Base-by-base conservation (phyloP, 495 filamentous ascomycete genomes). In the Bacidia rubella region DNA sequence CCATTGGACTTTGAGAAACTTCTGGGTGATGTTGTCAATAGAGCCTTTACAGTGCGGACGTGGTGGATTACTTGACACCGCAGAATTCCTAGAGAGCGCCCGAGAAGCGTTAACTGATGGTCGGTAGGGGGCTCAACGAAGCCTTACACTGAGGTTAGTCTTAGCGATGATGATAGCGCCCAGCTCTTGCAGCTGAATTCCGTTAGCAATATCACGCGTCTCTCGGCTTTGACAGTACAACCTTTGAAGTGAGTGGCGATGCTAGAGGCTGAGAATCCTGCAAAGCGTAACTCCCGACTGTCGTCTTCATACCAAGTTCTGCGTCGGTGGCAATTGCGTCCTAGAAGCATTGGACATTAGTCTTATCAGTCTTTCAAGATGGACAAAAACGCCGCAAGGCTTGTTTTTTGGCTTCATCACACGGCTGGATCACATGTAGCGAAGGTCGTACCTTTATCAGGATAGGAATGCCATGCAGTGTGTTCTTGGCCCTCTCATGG, bases 401-500 rank as follows among this genome's bases (percentile, higher is more conserved):
- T n/a, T n/a, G n/a, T n/a, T n/a, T n/a, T n/a, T n/a, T n/a, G n/a
- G n/a, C 11, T 43, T 43, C 41, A 9, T 9, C 41, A 10, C 15
- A 43, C 5, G 11, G 4, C 15, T 22, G 23, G n/a, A n/a, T n/a
- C n/a, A n/a, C n/a, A n/a, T n/a, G n/a, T n/a, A n/a, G 29, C n/a
- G 0, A 15, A 43, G 60, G 51, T n/a, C 47, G 27, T 12, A 63
- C 62, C 40, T 73, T 70, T 20, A 68, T 9, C 17, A 73, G 56
- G 23, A 73, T 62, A 3, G 68, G 69, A 47, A 71, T 68, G 26
- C 69, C 69, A 56, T 71, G 70, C 20, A 73, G 51, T n/a, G 63
- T 59, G 15, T 66, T 55, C 29, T 35, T 35, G 7, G 15, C 29
- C 32, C 66, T 60, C 45, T 57, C 52, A 40, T 63, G 58, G 5